Conservation (phyloP, 2,329 filamentous ascomycete genomes). For the Diatrype stigma region DNA sequence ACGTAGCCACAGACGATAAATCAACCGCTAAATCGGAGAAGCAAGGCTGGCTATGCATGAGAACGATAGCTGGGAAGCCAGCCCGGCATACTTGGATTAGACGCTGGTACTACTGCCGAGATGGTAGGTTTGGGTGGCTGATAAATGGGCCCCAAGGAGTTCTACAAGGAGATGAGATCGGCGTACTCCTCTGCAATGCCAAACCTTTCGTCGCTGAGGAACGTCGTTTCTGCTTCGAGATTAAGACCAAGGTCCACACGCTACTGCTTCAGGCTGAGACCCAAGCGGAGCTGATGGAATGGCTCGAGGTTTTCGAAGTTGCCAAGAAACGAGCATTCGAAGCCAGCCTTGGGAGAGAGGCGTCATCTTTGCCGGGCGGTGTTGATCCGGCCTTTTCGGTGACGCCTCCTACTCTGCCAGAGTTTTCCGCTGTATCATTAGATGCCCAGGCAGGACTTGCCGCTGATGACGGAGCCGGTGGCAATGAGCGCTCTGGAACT, state of each 20-base stretch:
- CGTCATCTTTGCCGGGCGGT: conserved; percentile 41
- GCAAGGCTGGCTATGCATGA: conserved; percentile 89
- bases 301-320: conserved; percentile 89
- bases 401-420: conserved; percentile 78
- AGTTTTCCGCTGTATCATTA: conserved; percentile 78
- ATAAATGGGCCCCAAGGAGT: conserved; percentile 82
- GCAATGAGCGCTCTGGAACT: conserved; percentile 58
- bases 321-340: conserved; percentile 92
- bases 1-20: conserved; percentile 52
- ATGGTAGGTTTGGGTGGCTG: conserved; percentile 94
- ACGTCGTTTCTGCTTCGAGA: conserved; percentile 92
- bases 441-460: conserved; percentile 53
- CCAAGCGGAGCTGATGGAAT: conserved; percentile 85
- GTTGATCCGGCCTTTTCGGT: conserved; percentile 84
- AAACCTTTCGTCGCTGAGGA: conserved; percentile 90
- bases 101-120: conserved; percentile 92
- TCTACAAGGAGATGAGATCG: conserved; percentile 92
- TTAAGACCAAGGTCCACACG: conserved; percentile 94
- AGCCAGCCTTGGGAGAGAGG: conserved; percentile 54
- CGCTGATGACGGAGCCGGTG: conserved; percentile 29
- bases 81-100: conserved; percentile 85
- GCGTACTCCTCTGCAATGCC: conserved; percentile 88
- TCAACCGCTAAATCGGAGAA: conserved; percentile 64
- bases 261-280: conserved; percentile 90
- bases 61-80: conserved; percentile 80